Percentiles rank a stretch among this genome's conserved stretches.
Conservation (phyloP, 495 filamentous ascomycete genomes). For the Emericellopsis terricola region DNA sequence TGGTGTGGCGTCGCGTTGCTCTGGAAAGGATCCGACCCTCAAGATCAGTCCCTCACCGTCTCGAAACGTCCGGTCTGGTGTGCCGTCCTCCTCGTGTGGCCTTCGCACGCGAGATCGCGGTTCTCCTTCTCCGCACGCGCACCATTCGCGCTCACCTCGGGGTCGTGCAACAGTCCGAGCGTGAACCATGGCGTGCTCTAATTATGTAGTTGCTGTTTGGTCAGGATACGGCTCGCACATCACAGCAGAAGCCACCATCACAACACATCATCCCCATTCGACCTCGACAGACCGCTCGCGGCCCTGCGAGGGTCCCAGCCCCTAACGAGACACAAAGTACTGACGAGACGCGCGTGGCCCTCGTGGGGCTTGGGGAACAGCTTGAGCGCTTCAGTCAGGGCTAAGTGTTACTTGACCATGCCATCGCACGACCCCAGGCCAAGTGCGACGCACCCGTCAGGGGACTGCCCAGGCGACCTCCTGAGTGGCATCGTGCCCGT, state of each 20-base stretch:
- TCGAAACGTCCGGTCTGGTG: no score
- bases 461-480: conserved; percentile 37
- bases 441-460: conserved; percentile 32
- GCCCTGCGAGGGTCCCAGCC: no score
- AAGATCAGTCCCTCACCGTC: background rate
- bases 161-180: conserved; percentile 28
- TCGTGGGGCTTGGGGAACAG: conserved; percentile 18
- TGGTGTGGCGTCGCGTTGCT: no score
- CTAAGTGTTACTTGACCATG: conserved; percentile 39
- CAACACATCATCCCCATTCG: conserved; percentile 16
- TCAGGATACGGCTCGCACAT: conserved; percentile 27
- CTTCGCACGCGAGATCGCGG: conserved; percentile 16
- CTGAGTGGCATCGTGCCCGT: conserved; percentile 39
- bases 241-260: conserved; percentile 47
- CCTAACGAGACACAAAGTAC: no score
- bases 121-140: conserved; percentile 17
- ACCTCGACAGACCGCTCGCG: conserved; percentile 20
- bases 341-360: conserved; percentile 13
- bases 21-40: background rate
- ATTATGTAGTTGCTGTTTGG: conserved; percentile 37
- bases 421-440: conserved; percentile 36
- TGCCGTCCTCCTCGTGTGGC: no score
- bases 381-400: conserved; percentile 35
- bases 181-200: conserved; percentile 37
- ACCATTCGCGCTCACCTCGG: conserved; percentile 9